Evolutionary conservation across 1,139 yeast genomes (phyloP).

Genomic region (Yamadazyma kanchanaburiensis): DNA sequence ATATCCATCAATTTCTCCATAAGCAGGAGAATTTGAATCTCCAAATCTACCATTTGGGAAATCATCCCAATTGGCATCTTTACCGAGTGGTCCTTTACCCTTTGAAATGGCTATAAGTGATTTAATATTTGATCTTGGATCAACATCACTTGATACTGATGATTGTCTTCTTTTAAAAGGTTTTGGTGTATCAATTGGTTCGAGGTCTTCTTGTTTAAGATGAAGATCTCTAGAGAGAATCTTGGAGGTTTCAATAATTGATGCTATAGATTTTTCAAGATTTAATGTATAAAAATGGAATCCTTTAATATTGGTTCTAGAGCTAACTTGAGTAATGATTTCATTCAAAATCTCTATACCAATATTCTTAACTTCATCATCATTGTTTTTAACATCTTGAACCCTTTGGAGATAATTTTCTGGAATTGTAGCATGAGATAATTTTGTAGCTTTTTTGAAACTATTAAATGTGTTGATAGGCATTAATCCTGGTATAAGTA

Average conservation of each 20-base stretch:
- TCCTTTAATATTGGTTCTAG: slow-evolving; percentile 59
- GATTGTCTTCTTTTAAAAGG: slow-evolving; percentile 36
- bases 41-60: slow-evolving; percentile 98
- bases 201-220: slow-evolving; percentile 10
- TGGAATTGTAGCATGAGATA: slow-evolving; percentile 90
- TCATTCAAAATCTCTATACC: slow-evolving; percentile 76
- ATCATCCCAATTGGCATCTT: slow-evolving; percentile 98
- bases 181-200: slow-evolving; percentile 4
- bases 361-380: slow-evolving; percentile 75
- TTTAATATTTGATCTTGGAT: slow-evolving; percentile 38
- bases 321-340: slow-evolving; percentile 56
- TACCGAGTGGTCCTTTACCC: slow-evolving; percentile 82
- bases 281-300: slow-evolving; percentile 90
- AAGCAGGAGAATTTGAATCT: slow-evolving; percentile 95
- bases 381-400: slow-evolving; percentile 65
- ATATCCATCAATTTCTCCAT: slow-evolving; percentile 96
- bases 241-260: slow-evolving; percentile 63
- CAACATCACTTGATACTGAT: slow-evolving; percentile 44
- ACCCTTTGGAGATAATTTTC: slow-evolving; percentile 34
- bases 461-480: slow-evolving; percentile 91
- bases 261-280: slow-evolving; percentile 87
- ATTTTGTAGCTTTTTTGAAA: slow-evolving; percentile 82
- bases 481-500: slow-evolving; percentile 89
- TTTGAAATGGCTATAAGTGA: slow-evolving; percentile 72
- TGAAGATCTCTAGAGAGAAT: slow-evolving; percentile 25